Evolutionary conservation across 495 filamentous ascomycete species (phyloP).

Genomic region (Chlorociboria aeruginascens): DNA sequence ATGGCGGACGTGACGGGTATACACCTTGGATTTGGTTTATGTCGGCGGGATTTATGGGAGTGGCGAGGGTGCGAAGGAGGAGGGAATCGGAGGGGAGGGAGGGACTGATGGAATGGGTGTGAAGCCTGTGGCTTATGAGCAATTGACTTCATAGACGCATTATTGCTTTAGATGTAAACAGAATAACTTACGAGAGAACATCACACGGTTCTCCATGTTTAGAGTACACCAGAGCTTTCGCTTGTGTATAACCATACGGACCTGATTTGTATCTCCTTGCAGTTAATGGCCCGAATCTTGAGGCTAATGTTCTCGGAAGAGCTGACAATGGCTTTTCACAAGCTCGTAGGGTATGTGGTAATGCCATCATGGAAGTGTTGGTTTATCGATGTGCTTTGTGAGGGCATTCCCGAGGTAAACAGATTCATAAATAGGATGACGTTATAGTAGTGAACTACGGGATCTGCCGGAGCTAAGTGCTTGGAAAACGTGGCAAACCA

Average conservation of each 20-base stretch:
- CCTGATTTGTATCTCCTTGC: slow-evolving; percentile 44
- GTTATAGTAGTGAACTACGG: neutral
- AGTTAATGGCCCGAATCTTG: neutral
- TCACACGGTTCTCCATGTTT: slow-evolving; percentile 76
- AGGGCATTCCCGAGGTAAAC: neutral
- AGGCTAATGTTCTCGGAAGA: slow-evolving; percentile 6
- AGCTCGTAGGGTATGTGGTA: neutral
- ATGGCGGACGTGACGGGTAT: slow-evolving; percentile 76
- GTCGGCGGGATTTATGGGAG: slow-evolving; percentile 93
- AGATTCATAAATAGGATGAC: neutral
- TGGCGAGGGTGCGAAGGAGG: slow-evolving; percentile 56
- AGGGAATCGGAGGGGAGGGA: slow-evolving; percentile 62
- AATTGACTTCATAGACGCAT: neutral
- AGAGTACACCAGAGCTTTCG: slow-evolving; percentile 79
- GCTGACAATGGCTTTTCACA: slow-evolving; percentile 1
- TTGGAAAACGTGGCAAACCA: neutral
- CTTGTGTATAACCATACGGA: slow-evolving; percentile 90
- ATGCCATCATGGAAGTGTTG: slow-evolving; percentile 4
- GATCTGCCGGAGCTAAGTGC: neutral
- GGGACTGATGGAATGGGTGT: slow-evolving; percentile 72
- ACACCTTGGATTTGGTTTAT: slow-evolving; percentile 89
- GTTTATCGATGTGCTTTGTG: neutral
- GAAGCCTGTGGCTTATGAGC: slow-evolving; percentile 37
- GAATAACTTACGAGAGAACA: slow-evolving; percentile 50
- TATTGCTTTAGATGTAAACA: neutral